Evolutionary conservation across 163 green algal genomes (phyloP).

Genomic region (Chlamydomonas reinhardtii): DNA sequence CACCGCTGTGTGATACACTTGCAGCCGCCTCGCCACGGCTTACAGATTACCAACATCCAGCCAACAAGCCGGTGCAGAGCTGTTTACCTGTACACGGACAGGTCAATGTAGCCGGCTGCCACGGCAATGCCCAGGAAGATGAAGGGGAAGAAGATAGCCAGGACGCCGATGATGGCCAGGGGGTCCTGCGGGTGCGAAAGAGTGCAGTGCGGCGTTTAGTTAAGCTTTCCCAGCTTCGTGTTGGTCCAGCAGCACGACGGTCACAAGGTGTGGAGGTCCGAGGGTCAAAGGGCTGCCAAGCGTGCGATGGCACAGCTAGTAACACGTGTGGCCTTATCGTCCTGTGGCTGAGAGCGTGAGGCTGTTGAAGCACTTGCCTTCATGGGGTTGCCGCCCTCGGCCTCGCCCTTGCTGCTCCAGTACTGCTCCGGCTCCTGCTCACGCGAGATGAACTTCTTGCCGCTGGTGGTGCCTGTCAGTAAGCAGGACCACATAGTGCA

Average conservation of each 20-base stretch:
- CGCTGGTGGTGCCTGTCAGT: background rate
- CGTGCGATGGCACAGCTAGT: no score
- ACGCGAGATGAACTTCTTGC: constrained; percentile 51
- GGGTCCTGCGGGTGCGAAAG: constrained; percentile 71
- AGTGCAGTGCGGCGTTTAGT: no score
- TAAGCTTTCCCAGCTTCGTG: no score
- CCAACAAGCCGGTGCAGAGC: no score
- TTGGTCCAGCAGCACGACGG: no score
- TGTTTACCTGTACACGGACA: constrained; percentile 64
- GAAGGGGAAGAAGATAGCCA: constrained; percentile 86
- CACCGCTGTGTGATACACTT: no score
- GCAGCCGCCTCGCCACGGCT: no score
- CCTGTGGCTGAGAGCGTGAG: background rate
- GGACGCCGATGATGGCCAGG: constrained; percentile 81
- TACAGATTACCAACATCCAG: no score
- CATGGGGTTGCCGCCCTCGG: constrained; percentile 71
- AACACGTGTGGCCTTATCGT: no score
- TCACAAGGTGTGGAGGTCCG: no score
- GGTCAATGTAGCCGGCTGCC: constrained; percentile 71
- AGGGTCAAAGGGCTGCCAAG: no score
- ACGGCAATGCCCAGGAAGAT: constrained; percentile 78
- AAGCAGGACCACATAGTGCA: background rate
- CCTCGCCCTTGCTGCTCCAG: constrained; percentile 73
- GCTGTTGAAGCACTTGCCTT: constrained; percentile 67
- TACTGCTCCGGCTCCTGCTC: constrained; percentile 72